Percentiles rank a stretch among this genome's conserved stretches.
phyloP scores from a whole-genome alignment of 2,329 filamentous ascomycete genomes.

The Fonsecaea monophora region DNA sequence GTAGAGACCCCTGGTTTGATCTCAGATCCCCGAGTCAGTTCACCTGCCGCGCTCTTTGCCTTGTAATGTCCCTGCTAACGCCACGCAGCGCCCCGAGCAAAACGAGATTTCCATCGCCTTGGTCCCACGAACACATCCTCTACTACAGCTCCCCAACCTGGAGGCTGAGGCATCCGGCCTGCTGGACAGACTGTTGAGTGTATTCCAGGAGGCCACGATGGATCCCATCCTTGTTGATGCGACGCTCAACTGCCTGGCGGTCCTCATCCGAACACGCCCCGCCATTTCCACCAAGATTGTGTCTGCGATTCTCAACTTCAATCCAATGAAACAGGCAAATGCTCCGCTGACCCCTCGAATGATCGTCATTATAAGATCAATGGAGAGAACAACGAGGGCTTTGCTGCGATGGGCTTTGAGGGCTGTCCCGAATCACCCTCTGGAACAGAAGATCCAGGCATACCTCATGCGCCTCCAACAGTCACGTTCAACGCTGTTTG shows the following conservation, averaged over 20 bases:
- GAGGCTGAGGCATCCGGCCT: conserved; percentile 93
- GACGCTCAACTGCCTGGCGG: conserved; percentile 85
- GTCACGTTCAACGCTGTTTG: conserved; percentile 76
- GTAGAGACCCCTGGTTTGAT: conserved; percentile 86
- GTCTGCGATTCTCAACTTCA: conserved; percentile 85
- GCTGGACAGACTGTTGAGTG: conserved; percentile 82
- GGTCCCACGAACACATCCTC: conserved; percentile 80
- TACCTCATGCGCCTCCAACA: conserved; percentile 84
- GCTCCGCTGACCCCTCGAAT: conserved; percentile 77
- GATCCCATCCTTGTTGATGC: conserved; percentile 89
- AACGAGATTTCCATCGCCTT: conserved; percentile 86
- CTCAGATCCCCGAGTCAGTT: conserved; percentile 78
- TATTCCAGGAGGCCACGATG: conserved; percentile 86
- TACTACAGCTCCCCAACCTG: conserved; percentile 78
- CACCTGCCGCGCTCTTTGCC: background rate
- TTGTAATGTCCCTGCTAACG: conserved; percentile 14
- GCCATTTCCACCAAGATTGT: conserved; percentile 84
- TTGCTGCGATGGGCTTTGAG: conserved; percentile 83
- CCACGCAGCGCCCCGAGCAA: conserved; percentile 69
- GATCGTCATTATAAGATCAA: conserved; percentile 85
- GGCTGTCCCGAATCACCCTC: conserved; percentile 81
- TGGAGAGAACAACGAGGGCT: conserved; percentile 90
- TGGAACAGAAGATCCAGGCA: conserved; percentile 80
- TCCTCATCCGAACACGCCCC: conserved; percentile 81
- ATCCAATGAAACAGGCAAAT: conserved; percentile 81